Percentiles rank a stretch among this genome's conserved stretches.
These are phyloP conservation scores for Mortierella claussenii DNA, from an alignment of 192 early-diverging fungal genomes.

Conservation along the genomic window DNA sequence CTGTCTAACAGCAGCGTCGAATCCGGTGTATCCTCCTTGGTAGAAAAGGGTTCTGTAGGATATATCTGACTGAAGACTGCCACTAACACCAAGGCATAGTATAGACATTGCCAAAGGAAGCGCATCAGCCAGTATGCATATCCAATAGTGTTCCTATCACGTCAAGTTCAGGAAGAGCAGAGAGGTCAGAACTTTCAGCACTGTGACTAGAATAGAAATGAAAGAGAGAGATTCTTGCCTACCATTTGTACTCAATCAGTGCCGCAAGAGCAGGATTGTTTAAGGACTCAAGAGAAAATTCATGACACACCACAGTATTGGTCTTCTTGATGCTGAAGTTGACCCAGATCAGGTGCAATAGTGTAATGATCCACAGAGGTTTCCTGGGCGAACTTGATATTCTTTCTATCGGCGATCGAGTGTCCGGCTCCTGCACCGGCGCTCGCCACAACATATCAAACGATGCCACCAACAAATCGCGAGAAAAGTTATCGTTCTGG, in stretches of 20 bases:
- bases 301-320: background rate
- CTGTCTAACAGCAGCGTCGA: too few species aligned
- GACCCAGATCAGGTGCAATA: slow-evolving; percentile 1
- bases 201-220: background rate
- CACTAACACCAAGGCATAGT: background rate
- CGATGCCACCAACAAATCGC: slow-evolving; percentile 16
- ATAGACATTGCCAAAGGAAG: slow-evolving; percentile 16
- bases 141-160: slow-evolving; percentile 30
- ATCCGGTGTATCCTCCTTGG: too few species aligned
- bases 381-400: background rate
- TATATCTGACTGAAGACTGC: slow-evolving; percentile 10
- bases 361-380: background rate
- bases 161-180: too few species aligned
- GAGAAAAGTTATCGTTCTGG: slow-evolving; percentile 18
- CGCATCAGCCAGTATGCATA: slow-evolving; percentile 8
- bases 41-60: background rate
- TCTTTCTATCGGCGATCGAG: background rate
- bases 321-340: background rate
- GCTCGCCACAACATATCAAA: slow-evolving; percentile 26
- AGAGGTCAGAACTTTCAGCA: background rate
- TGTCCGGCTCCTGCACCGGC: background rate
- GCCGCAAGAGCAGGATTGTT: background rate
- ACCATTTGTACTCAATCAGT: slow-evolving; percentile 9
- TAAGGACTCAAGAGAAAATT: background rate
- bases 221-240: background rate